Conservation (phyloP, 2,329 filamentous ascomycete genomes). For the Colletotrichum nymphaeae region DNA sequence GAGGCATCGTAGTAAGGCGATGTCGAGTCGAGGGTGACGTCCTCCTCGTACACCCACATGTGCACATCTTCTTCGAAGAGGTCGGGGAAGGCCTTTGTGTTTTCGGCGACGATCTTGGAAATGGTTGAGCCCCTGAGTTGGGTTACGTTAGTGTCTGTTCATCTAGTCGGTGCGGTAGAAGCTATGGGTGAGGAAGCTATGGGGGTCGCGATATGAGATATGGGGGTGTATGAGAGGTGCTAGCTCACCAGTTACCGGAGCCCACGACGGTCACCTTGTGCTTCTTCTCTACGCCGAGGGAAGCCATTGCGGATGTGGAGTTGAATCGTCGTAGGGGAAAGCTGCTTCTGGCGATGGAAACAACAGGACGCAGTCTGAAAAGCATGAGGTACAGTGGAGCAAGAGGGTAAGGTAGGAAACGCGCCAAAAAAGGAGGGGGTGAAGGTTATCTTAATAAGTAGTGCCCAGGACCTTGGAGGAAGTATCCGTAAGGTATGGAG, state of each 20-base stretch:
- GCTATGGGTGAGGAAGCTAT: background rate
- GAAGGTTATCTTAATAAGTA: constrained; percentile 22
- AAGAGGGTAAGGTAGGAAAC: background rate
- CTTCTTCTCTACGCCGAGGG: constrained; percentile 70
- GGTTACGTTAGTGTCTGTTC: constrained; percentile 8
- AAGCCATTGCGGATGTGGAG: constrained; percentile 40
- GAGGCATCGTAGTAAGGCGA: constrained; percentile 79
- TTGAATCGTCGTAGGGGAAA: constrained; percentile 22
- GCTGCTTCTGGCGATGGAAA: constrained; percentile 30
- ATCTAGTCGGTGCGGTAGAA: background rate
- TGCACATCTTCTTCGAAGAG: constrained; percentile 91
- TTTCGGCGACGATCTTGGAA: constrained; percentile 96
- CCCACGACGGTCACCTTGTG: constrained; percentile 96
- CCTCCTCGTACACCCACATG: constrained; percentile 99
- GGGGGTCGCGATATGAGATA: background rate
- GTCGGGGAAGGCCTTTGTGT: constrained; percentile 79
- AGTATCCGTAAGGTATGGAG: background rate
- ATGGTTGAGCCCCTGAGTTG: constrained; percentile 88
- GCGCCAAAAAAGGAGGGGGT: background rate
- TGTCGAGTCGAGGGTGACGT: constrained; percentile 77
- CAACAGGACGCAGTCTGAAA: constrained; percentile 32
- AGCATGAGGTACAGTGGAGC: constrained; percentile 32
- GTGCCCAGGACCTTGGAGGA: background rate
- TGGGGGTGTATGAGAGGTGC: background rate
- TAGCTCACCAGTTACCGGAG: constrained; percentile 89